Evolutionary conservation across 306 rosid species (phyloP), one percentile per base, ranked within the genome.

Genomic region (Trifolium fragiferum): DNA sequence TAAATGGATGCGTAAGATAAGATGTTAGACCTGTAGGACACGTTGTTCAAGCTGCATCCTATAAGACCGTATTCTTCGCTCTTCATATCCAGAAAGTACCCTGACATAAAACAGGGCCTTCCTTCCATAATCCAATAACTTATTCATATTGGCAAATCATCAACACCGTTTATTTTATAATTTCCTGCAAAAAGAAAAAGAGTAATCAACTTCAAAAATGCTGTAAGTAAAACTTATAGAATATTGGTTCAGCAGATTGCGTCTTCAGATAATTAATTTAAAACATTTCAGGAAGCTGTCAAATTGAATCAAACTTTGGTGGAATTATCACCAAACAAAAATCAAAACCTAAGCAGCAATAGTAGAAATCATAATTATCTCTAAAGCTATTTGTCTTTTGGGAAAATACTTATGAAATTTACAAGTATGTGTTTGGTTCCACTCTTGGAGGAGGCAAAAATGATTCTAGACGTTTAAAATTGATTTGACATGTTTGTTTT

Each of bases 41-140:
- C 50, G 85, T 6, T 74, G 67, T 77, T 94, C 95, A 79, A 90
- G 80, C 75, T 86, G 80, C 70, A 91, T 61, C 71, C 98, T 89
- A 60, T 66, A 77, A 11, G 84, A 35, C 25, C 95, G 89, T 75
- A 94, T 94, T 86, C 90, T 87, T 49, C 92, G 91, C 78, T 91
- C 89, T 86, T 94, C 98, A 69, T 88, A 91, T 60, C 98, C 97
- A 35, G 96, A 88, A 73, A 94, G 91, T 76, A 94, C 94, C 72
- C 84, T 69, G 18, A 58, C 93, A 78, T 90, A 94, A 79, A 88
- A 87, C 47, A 94, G 71, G 47, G 87, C 88, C 69, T 82, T 90
- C 81, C 90, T 85, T 57, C 97, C 98, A 30, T 77, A 84, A 0
- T 84, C 82, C 62, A 80, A 64, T 54, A 84, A 77, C 76, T 77